Evolutionary conservation across 2,329 filamentous ascomycete genomes (phyloP).

Genomic region (Scytalidium lignicola): DNA sequence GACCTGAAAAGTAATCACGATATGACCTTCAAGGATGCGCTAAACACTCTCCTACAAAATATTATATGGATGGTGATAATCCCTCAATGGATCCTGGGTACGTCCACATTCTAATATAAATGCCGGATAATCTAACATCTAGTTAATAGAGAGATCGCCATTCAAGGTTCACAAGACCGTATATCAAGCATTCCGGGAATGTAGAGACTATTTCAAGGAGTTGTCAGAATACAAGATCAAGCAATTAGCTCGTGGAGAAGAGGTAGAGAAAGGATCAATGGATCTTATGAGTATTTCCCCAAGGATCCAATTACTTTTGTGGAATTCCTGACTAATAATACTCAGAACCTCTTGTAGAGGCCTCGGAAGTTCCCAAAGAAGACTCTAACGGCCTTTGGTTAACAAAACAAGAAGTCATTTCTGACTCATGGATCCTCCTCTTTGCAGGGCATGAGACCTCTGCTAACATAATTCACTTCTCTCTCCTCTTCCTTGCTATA

Average conservation of each 20-base stretch:
- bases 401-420: slow-evolving; percentile 23
- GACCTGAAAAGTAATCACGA: slow-evolving; percentile 29
- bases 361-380: slow-evolving; percentile 3
- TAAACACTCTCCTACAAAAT: slow-evolving; percentile 40
- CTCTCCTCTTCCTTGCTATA: slow-evolving; percentile 23
- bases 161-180: slow-evolving; percentile 36
- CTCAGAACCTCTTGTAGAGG: slow-evolving; percentile 13
- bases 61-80: slow-evolving; percentile 42
- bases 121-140: background rate
- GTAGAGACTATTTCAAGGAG: slow-evolving; percentile 46
- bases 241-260: slow-evolving; percentile 1
- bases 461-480: slow-evolving; percentile 21
- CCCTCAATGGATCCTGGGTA: slow-evolving; percentile 38
- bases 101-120: slow-evolving; percentile 11
- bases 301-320: slow-evolving; percentile 1
- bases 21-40: slow-evolving; percentile 44
- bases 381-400: slow-evolving; percentile 10
- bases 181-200: slow-evolving; percentile 38
- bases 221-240: slow-evolving; percentile 34
- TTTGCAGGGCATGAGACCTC: slow-evolving; percentile 30
- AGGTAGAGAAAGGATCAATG: slow-evolving; percentile 1
- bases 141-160: slow-evolving; percentile 24
- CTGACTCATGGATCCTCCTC: slow-evolving; percentile 27
- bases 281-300: slow-evolving; percentile 1
- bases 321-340: background rate